Percentiles rank a stretch among this genome's conserved stretches.
phyloP scores from a whole-genome alignment of 495 filamentous ascomycete genomes.

The Stereocaulon alpinum region DNA sequence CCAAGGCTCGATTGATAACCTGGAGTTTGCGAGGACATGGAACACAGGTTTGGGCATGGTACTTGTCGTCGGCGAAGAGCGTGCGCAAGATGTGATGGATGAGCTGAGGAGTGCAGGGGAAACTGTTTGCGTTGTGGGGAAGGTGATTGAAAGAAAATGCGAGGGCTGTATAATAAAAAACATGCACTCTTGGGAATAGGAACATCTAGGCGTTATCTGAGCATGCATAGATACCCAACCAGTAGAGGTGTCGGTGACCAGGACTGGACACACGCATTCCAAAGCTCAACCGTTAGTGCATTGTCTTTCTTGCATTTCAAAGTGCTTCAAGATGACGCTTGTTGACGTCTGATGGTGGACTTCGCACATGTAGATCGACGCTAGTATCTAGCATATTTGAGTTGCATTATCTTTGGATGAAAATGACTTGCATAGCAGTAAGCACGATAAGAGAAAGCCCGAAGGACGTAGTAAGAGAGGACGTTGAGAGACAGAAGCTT shows the following conservation, averaged over 20 bases:
- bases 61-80: constrained; percentile 54
- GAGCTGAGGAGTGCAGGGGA: constrained; percentile 59
- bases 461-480: not conserved
- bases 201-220: not conserved
- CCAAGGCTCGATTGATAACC: constrained; percentile 57
- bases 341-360: not conserved
- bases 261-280: not conserved
- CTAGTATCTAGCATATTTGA: not conserved
- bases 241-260: not conserved
- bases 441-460: not conserved
- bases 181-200: constrained; percentile 56
- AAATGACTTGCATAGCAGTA: constrained; percentile 6
- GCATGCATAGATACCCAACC: not conserved
- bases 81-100: constrained; percentile 41
- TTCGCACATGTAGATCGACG: not conserved
- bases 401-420: not conserved
- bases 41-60: constrained; percentile 94
- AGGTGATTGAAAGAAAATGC: constrained; percentile 42
- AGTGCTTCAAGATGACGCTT: not conserved
- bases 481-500: not conserved
- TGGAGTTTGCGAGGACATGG: constrained; percentile 84
- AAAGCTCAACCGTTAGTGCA: not conserved
- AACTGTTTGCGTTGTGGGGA: constrained; percentile 65
- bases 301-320: not conserved
- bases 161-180: constrained; percentile 58